Evolutionary conservation across 257 asterid genomes (phyloP).

Genomic region (Haberlea rhodopensis): DNA sequence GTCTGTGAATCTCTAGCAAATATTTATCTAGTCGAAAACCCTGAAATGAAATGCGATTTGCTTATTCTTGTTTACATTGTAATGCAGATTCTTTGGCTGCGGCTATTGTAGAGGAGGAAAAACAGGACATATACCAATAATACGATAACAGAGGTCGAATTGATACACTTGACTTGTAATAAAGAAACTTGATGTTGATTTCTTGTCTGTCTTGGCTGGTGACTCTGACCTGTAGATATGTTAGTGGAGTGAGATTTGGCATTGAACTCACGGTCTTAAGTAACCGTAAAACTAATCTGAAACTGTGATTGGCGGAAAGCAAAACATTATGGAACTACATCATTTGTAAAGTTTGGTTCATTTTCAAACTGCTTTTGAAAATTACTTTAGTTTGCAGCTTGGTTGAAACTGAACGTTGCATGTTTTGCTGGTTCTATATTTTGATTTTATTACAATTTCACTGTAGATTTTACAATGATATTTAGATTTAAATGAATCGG

Average conservation of each 20-base stretch:
- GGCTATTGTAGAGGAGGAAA: background rate
- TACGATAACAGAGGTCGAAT: background rate
- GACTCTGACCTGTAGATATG: background rate
- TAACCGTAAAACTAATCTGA: background rate
- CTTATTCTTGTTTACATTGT: constrained; percentile 1
- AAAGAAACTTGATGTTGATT: background rate
- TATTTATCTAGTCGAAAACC: background rate
- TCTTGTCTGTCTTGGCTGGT: background rate
- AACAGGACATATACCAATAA: background rate
- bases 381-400: no score
- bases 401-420: no score
- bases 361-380: no score
- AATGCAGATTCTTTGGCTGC: background rate
- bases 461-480: no score
- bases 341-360: no score
- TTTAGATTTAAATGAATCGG: no score
- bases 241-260: no score
- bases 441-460: no score
- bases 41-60: background rate
- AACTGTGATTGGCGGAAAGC: background rate
- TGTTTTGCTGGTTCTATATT: no score
- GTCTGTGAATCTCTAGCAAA: background rate
- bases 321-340: background rate
- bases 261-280: background rate
- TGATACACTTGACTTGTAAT: no score